These are phyloP conservation scores for Penicillium psychrosexuale DNA, from an alignment of 2,329 filamentous ascomycete species.

Conservation along the genomic window DNA sequence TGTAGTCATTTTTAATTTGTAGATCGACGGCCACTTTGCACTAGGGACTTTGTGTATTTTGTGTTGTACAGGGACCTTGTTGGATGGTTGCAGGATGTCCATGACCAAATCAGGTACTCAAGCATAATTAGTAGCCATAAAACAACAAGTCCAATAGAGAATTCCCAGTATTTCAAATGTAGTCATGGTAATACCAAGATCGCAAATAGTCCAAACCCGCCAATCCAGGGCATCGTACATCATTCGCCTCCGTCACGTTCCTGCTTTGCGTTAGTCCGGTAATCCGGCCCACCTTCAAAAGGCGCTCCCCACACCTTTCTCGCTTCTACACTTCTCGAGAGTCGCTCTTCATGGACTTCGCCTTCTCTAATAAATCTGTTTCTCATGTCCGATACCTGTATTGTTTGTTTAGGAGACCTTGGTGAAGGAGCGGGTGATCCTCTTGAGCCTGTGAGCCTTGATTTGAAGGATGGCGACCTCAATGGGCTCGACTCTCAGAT, in stretches of 20 bases:
- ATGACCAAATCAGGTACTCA: not conserved
- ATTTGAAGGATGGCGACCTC: constrained; percentile 31
- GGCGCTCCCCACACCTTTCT: constrained; percentile 33
- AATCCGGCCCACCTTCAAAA: constrained; percentile 43
- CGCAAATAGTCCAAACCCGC: not conserved
- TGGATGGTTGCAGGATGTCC: not conserved
- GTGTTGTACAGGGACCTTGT: not conserved
- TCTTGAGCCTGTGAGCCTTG: constrained; percentile 43
- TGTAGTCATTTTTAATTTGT: not conserved
- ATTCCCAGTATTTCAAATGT: not conserved
- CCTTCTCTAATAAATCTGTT: constrained; percentile 20
- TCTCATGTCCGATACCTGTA: constrained; percentile 65
- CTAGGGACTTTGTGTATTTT: not conserved
- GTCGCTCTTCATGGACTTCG: constrained; percentile 27
- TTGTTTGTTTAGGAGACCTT: constrained; percentile 70
- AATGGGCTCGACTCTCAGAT: constrained; percentile 47
- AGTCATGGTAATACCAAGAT: not conserved
- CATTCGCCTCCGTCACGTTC: constrained; percentile 39
- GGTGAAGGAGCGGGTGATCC: constrained; percentile 55
- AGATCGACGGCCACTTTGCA: not conserved
- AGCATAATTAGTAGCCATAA: not conserved
- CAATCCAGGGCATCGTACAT: constrained; percentile 14
- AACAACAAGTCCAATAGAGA: not conserved
- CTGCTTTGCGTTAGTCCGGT: constrained; percentile 40
- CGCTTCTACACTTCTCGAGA: constrained; percentile 22